Percentiles rank a stretch among this genome's conserved stretches.
phyloP scores from a whole-genome alignment of 2,329 filamentous ascomycete species.

The Colletotrichum eremochloae region DNA sequence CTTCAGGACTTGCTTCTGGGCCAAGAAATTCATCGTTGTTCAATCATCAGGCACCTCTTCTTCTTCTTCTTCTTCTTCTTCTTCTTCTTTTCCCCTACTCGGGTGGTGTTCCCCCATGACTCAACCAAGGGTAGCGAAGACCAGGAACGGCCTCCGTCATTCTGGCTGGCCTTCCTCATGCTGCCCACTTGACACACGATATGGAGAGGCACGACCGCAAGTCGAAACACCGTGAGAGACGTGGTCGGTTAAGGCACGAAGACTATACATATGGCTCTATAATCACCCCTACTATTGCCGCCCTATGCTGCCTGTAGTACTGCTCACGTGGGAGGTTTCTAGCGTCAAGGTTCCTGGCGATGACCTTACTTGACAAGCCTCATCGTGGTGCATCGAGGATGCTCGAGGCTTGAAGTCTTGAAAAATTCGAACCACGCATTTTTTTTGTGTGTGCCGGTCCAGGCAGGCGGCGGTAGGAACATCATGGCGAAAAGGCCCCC shows the following conservation, averaged over 20 bases:
- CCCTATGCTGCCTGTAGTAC: too few species aligned
- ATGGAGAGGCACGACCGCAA: background rate
- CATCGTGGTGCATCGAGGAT: too few species aligned
- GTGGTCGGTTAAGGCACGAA: background rate
- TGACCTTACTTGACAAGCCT: background rate
- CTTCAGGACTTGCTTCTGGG: background rate
- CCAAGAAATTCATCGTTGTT: background rate
- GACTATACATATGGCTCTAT: background rate
- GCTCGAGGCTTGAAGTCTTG: background rate
- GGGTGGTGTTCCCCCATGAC: background rate
- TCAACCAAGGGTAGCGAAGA: background rate
- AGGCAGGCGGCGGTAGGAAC: background rate
- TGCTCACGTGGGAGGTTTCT: background rate
- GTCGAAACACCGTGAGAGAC: background rate
- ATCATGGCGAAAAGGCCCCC: background rate
- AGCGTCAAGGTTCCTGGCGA: background rate
- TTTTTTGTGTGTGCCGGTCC: background rate
- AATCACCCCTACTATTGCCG: background rate
- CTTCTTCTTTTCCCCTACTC: background rate
- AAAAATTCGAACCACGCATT: background rate
- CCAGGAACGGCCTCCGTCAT: background rate
- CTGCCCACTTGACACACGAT: background rate
- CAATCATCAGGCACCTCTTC: background rate
- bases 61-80: background rate
- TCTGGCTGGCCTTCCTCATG: background rate